Evolutionary conservation across 192 early-diverging fungal genomes (phyloP).

Genomic region (Phycomyces blakesleeanus): DNA sequence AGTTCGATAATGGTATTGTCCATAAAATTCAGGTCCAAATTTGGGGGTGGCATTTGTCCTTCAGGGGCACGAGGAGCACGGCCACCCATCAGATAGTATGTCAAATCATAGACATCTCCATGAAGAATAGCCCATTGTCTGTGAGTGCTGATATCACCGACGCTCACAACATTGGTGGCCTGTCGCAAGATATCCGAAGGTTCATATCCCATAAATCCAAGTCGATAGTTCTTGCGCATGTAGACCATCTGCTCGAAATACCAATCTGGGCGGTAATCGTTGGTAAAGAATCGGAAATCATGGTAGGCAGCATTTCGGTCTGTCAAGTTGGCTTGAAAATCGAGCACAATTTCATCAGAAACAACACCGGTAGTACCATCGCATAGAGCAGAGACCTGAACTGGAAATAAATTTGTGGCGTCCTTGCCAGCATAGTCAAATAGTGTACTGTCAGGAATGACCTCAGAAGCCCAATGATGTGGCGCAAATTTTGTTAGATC

Average conservation of each 20-base stretch:
- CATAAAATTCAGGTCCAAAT: constrained; percentile 59
- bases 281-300: constrained; percentile 71
- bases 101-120: constrained; percentile 71
- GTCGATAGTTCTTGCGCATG: constrained; percentile 58
- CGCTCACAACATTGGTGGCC: constrained; percentile 40
- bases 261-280: constrained; percentile 66
- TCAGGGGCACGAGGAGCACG: constrained; percentile 43
- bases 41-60: constrained; percentile 34
- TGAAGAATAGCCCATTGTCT: constrained; percentile 63
- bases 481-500: constrained; percentile 63
- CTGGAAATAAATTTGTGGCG: constrained; percentile 66
- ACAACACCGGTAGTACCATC: constrained; percentile 53
- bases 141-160: constrained; percentile 37
- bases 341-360: constrained; percentile 44
- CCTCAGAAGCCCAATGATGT: constrained; percentile 48
- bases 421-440: constrained; percentile 55
- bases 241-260: constrained; percentile 64
- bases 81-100: constrained; percentile 61
- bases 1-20: constrained; percentile 56
- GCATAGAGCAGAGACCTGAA: constrained; percentile 68
- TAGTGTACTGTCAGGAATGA: constrained; percentile 34
- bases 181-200: constrained; percentile 55
- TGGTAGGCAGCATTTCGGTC: constrained; percentile 58
- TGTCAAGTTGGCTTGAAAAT: constrained; percentile 47
- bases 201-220: constrained; percentile 67